These are phyloP conservation scores for Debaryomycetaceae sp. DNA, from an alignment of 1,139 yeast genomes.

Conservation along the genomic window DNA sequence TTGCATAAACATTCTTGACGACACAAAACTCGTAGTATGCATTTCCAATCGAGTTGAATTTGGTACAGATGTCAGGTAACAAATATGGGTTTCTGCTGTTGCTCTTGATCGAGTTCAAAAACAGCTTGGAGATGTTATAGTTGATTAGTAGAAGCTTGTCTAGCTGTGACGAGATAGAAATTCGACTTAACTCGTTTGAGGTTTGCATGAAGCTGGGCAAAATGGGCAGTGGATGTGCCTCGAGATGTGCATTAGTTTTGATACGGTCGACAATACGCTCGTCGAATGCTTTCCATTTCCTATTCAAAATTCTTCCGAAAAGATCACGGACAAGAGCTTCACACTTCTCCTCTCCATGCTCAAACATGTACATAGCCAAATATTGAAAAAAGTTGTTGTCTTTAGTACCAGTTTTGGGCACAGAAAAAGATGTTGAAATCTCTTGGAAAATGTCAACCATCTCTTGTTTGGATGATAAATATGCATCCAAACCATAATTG, in stretches of 20 bases:
- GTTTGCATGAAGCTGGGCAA: background rate
- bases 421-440: background rate
- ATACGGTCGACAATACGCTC: background rate
- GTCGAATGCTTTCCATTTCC: slow-evolving; percentile 1
- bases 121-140: slow-evolving; percentile 14
- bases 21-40: slow-evolving; percentile 13
- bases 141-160: slow-evolving; percentile 13
- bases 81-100: slow-evolving; percentile 3
- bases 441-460: slow-evolving; percentile 3
- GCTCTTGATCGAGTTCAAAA: slow-evolving; percentile 4
- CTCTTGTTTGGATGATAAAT: slow-evolving; percentile 11
- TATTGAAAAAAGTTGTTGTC: background rate
- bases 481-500: slow-evolving; percentile 10
- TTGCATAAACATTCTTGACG: background rate
- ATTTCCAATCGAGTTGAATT: slow-evolving; percentile 16
- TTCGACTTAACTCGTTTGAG: slow-evolving; percentile 1
- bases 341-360: background rate
- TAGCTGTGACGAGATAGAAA: slow-evolving; percentile 3
- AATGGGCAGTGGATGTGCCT: background rate
- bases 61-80: slow-evolving; percentile 10
- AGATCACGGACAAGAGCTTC: background rate
- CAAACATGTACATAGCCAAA: background rate
- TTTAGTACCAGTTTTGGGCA: background rate
- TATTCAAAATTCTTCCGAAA: slow-evolving; percentile 1
- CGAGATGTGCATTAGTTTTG: background rate